Conservation (phyloP, 805 yeast genomes). For the Metschnikowia santaceciliae region DNA sequence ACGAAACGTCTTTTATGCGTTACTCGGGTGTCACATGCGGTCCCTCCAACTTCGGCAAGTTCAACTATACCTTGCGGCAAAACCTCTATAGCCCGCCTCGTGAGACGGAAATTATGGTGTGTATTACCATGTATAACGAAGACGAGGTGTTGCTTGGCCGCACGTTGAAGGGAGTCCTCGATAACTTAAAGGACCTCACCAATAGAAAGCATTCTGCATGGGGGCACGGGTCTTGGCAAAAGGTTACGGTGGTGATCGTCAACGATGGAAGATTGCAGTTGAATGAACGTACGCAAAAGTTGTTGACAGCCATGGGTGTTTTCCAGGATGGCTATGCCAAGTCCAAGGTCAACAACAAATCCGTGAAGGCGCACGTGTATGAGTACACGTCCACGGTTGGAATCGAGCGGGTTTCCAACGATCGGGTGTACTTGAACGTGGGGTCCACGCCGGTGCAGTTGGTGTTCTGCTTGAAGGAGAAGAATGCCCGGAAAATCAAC, state of each 20-base stretch:
- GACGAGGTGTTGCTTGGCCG: slow-evolving; percentile 59
- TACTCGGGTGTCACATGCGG: slow-evolving; percentile 94
- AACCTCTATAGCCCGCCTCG: slow-evolving; percentile 73
- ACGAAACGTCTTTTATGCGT: slow-evolving; percentile 80
- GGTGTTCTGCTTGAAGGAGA: slow-evolving; percentile 57
- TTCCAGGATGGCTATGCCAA: slow-evolving; percentile 67
- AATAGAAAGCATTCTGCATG: slow-evolving; percentile 42
- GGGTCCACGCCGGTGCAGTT: slow-evolving; percentile 63
- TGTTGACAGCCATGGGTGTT: slow-evolving; percentile 60
- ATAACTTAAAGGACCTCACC: slow-evolving; percentile 57
- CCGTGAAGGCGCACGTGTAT: slow-evolving; percentile 61
- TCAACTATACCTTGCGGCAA: slow-evolving; percentile 79
- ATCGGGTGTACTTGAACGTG: slow-evolving; percentile 62
- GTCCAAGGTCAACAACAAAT: slow-evolving; percentile 53
- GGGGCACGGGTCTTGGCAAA: slow-evolving; percentile 54
- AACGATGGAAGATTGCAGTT: slow-evolving; percentile 66
- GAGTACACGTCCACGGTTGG: slow-evolving; percentile 63
- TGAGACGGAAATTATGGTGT: slow-evolving; percentile 79
- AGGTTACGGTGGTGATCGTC: slow-evolving; percentile 58
- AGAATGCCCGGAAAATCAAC: slow-evolving; percentile 61
- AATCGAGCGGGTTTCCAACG: slow-evolving; percentile 52
- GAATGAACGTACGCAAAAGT: slow-evolving; percentile 58
- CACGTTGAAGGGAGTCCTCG: slow-evolving; percentile 61
- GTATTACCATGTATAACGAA: slow-evolving; percentile 79
- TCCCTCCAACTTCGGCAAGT: slow-evolving; percentile 61